Evolutionary conservation across 495 filamentous ascomycete genomes (phyloP).

Genomic region (Daldinia decipiens): DNA sequence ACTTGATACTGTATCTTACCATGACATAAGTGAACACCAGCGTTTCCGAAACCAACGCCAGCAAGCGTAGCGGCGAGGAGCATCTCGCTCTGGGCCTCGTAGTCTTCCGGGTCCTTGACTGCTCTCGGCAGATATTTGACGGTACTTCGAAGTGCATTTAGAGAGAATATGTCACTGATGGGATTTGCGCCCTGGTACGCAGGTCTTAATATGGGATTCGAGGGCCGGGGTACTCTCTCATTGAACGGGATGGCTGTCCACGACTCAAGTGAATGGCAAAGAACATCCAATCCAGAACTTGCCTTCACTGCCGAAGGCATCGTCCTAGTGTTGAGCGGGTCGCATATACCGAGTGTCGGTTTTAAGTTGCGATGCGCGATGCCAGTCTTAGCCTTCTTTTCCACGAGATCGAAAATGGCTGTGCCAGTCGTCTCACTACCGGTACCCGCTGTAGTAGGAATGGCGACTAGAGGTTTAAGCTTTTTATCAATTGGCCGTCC

Average conservation of each 20-base stretch:
- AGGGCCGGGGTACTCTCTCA: conserved; percentile 81
- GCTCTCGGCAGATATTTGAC: conserved; percentile 91
- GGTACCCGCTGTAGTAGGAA: conserved; percentile 95
- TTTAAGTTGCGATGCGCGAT: conserved; percentile 95
- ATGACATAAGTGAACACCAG: conserved; percentile 96
- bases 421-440: conserved; percentile 97
- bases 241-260: conserved; percentile 97
- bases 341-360: conserved; percentile 94
- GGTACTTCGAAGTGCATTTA: conserved; percentile 80
- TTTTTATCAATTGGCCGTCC: conserved; percentile 82
- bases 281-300: conserved; percentile 88
- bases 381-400: conserved; percentile 90
- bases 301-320: conserved; percentile 95
- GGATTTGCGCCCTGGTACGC: conserved; percentile 98
- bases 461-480: conserved; percentile 86
- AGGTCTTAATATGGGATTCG: conserved; percentile 89
- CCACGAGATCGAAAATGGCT: conserved; percentile 94
- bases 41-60: conserved; percentile 96
- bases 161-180: conserved; percentile 94
- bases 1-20: conserved; percentile 53
- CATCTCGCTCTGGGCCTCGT: conserved; percentile 93
- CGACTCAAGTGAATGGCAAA: conserved; percentile 92
- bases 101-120: conserved; percentile 85
- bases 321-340: conserved; percentile 92
- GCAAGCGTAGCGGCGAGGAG: conserved; percentile 92